phyloP scores from a whole-genome alignment of 768 basidiomycete species.

The Exsudoporus frostii region DNA sequence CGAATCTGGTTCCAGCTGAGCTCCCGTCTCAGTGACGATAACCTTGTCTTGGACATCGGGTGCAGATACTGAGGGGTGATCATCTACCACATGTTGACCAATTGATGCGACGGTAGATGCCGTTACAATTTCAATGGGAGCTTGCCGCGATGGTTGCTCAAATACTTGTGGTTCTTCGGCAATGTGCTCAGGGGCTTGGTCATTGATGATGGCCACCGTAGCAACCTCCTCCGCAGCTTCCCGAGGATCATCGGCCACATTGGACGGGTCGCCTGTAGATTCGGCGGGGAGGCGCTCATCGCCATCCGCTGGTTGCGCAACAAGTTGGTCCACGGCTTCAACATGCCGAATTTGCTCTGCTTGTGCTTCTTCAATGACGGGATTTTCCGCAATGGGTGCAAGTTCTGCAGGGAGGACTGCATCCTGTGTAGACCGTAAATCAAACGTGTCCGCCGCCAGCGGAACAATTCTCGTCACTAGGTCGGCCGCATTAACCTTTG shows the following conservation, averaged over 20 bases:
- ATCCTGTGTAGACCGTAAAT: neutral
- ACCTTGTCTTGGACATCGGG: neutral
- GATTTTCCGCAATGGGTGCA: neutral
- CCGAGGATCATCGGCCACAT: conserved; percentile 2
- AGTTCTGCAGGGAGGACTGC: neutral
- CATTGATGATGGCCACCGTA: neutral
- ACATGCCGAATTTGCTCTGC: neutral
- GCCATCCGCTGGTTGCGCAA: neutral
- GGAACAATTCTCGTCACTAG: neutral
- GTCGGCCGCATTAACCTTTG: neutral
- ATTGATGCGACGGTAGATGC: conserved; percentile 8
- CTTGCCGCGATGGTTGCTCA: conserved; percentile 4
- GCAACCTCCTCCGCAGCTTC: conserved; percentile 3
- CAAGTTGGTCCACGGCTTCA: neutral
- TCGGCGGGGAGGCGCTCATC: neutral
- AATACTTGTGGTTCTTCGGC: conserved; percentile 1
- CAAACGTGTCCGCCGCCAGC: conserved; percentile 2
- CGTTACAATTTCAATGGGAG: conserved; percentile 2
- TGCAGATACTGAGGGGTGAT: neutral
- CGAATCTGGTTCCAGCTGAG: conserved; percentile 8
- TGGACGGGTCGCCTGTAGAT: neutral
- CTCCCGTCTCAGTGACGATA: conserved; percentile 9
- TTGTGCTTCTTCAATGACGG: neutral
- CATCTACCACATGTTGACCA: neutral
- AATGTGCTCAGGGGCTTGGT: neutral